Conservation (phyloP, 768 basidiomycete genomes). For the Xerocomellus intermedius region DNA sequence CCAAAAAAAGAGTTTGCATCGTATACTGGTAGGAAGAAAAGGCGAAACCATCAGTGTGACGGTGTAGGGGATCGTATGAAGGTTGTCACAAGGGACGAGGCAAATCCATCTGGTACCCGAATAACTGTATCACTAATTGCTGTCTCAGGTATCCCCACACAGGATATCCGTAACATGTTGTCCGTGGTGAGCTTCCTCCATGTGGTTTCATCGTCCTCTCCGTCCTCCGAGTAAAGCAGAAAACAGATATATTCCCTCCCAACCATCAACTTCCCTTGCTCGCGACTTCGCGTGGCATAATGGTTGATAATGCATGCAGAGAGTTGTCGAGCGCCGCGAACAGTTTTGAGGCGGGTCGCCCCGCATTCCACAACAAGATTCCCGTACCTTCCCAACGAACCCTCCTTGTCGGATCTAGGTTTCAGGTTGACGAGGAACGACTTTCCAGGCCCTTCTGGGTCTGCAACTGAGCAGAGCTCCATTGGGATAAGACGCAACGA, state of each 20-base stretch:
- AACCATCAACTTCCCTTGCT: background rate
- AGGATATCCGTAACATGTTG: slow-evolving; percentile 5
- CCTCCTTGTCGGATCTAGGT: background rate
- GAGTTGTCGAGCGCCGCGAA: background rate
- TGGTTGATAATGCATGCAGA: slow-evolving; percentile 9
- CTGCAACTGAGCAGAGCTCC: background rate
- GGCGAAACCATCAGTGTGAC: no score
- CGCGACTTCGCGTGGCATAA: background rate
- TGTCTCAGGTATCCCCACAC: background rate
- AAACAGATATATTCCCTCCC: slow-evolving; percentile 6
- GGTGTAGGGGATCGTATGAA: no score
- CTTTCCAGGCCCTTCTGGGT: background rate
- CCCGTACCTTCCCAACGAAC: background rate
- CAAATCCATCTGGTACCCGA: no score
- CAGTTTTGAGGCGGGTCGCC: background rate
- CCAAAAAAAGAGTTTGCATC: no score
- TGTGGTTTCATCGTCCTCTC: background rate
- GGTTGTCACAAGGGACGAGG: no score
- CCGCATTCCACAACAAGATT: slow-evolving; percentile 6
- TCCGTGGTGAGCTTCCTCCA: slow-evolving; percentile 9
- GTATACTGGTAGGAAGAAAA: no score
- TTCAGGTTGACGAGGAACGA: background rate
- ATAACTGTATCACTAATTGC: no score
- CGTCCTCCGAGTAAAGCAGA: background rate
- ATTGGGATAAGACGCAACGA: slow-evolving; percentile 2